Evolutionary conservation across 768 basidiomycete genomes (phyloP).

Genomic region (Peribolospora baueri): DNA sequence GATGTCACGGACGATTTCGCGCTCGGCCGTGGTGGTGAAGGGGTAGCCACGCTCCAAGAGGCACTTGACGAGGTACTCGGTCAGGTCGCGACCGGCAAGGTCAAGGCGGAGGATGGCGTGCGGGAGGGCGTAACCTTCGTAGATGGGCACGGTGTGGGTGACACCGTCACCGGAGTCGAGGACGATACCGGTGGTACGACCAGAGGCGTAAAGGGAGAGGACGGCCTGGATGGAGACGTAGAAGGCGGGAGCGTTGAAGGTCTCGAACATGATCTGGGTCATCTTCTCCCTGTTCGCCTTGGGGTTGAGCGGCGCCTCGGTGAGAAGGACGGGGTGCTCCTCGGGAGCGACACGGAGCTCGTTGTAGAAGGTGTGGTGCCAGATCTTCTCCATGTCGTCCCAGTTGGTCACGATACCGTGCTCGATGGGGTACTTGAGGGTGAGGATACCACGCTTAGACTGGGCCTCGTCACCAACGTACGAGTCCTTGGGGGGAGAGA

Average conservation of each 20-base stretch:
- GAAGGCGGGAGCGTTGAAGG: slow-evolving; percentile 78
- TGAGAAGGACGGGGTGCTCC: slow-evolving; percentile 74
- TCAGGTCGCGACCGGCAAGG: slow-evolving; percentile 77
- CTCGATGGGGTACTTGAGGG: slow-evolving; percentile 78
- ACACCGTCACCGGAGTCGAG: slow-evolving; percentile 93
- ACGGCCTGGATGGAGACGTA: slow-evolving; percentile 83
- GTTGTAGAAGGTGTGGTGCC: slow-evolving; percentile 95
- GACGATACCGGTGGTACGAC: slow-evolving; percentile 80
- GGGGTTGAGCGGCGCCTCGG: slow-evolving; percentile 78
- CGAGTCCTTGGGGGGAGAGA: slow-evolving; percentile 49
- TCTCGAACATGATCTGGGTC: slow-evolving; percentile 94
- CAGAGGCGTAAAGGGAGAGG: slow-evolving; percentile 72
- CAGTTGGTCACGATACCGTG: slow-evolving; percentile 93
- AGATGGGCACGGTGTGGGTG: slow-evolving; percentile 85
- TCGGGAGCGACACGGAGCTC: slow-evolving; percentile 80
- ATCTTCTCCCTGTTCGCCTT: slow-evolving; percentile 83
- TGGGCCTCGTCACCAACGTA: slow-evolving; percentile 88
- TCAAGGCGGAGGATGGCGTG: slow-evolving; percentile 85
- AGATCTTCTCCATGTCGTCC: slow-evolving; percentile 98
- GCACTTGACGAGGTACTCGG: slow-evolving; percentile 57
- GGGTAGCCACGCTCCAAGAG: slow-evolving; percentile 75
- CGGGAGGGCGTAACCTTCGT: slow-evolving; percentile 77
- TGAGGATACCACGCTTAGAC: slow-evolving; percentile 82
- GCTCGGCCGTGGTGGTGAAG: slow-evolving; percentile 57
- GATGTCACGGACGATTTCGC: slow-evolving; percentile 83